Percentiles rank a stretch among this genome's conserved stretches.
Evolutionary conservation across 495 filamentous ascomycete genomes (phyloP).

Genomic region (Rostrohypoxylon terebratum): DNA sequence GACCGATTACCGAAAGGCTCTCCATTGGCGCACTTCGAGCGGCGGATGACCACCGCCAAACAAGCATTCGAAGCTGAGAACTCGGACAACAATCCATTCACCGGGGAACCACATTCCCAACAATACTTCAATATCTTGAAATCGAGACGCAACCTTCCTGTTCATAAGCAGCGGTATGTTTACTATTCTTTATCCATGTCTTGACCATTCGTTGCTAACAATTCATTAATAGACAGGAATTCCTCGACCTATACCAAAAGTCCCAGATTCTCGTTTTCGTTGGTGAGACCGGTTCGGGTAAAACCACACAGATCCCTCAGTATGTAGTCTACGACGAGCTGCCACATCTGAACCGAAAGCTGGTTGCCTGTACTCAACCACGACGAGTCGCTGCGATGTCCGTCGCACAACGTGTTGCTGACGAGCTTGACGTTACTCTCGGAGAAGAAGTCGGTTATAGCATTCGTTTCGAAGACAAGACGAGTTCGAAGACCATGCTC

Average conservation of each 20-base stretch:
- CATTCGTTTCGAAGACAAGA: slow-evolving; percentile 98
- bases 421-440: slow-evolving; percentile 93
- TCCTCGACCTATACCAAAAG: slow-evolving; percentile 89
- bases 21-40: slow-evolving; percentile 72
- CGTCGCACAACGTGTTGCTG: slow-evolving; percentile 96
- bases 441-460: slow-evolving; percentile 98
- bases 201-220: slow-evolving; percentile 11
- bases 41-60: slow-evolving; percentile 83
- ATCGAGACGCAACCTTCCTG: slow-evolving; percentile 84
- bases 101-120: slow-evolving; percentile 74
- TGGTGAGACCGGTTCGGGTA: slow-evolving; percentile 98
- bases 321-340: slow-evolving; percentile 98
- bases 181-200: background rate
- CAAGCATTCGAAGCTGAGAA: slow-evolving; percentile 81
- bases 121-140: slow-evolving; percentile 91
- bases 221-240: slow-evolving; percentile 78
- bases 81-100: slow-evolving; percentile 88
- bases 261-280: slow-evolving; percentile 98
- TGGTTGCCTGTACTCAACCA: slow-evolving; percentile 97
- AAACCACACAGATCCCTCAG: slow-evolving; percentile 98
- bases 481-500: slow-evolving; percentile 86
- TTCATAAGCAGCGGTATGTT: slow-evolving; percentile 84
- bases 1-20: slow-evolving; percentile 55
- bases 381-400: slow-evolving; percentile 99
- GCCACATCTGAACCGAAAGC: slow-evolving; percentile 82